Base-by-base conservation (phyloP, 2,329 filamentous ascomycete genomes). In the Aspergillus sojae region DNA sequence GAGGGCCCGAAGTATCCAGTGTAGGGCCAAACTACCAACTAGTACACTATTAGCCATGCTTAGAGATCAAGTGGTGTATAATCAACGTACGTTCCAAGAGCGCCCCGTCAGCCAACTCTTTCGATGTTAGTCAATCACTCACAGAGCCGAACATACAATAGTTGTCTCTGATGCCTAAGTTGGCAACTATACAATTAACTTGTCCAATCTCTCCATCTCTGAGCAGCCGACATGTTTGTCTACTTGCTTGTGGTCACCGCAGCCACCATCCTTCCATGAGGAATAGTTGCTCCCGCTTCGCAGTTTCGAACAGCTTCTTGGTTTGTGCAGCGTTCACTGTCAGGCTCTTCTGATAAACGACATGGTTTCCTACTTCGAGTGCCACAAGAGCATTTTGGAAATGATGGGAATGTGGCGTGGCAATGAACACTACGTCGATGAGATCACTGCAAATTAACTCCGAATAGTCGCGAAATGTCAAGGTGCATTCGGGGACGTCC, bases 251-350 rank as follows among this genome's bases (percentile, higher is more conserved):
- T 90, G 85, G 72, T 89, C 92, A 93, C 63, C 91, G 83, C 34
- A 91, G 93, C 92, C 91, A 94, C 39, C 93, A 90, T 36, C 90
- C 90, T 78, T 92, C 90, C 89, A 92, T 92, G 65, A 92, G 78
- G 82, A 89, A 88, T 76, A 91, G 72, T 64, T 85, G 84, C 82
- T 92, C 92, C 71, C 86, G 84, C 74, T 81, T 85, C 9, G 92
- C 92, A 65, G 85, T 87, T 65, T 87, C 85, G 53, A 89, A 85
- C 46, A 95, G 82, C 76, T 86, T 86, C 75, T 84, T 85, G 30
- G 89, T 83, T 78, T 95, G 91, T 9, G 85, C 81, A 5, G 89
- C 91, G 65, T 88, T 94, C 65, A 93, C 89, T 1, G 91, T 93
- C 71, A 95, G 88, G 0, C 91, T 86, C 82, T 95, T 95, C 78